Evolutionary conservation across 805 yeast species (phyloP).

Genomic region (Isabelozyma pseudorhagii): DNA sequence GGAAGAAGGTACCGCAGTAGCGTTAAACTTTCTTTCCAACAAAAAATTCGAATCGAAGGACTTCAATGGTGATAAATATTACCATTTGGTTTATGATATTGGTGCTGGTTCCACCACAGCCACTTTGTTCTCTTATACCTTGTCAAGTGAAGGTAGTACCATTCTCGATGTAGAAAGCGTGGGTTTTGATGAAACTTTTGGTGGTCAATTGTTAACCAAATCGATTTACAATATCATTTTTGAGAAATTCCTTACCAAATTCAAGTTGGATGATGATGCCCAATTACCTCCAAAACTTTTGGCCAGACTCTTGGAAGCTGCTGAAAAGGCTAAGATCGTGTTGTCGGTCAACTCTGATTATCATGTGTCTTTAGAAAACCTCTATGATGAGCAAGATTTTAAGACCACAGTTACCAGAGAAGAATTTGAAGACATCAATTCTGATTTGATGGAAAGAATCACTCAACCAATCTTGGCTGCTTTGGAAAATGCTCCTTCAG

Average conservation of each 20-base stretch:
- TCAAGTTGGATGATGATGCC: constrained; percentile 34
- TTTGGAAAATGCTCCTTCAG: constrained; percentile 31
- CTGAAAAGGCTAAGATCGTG: constrained; percentile 85
- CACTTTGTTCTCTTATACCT: constrained; percentile 67
- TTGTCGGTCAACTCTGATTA: constrained; percentile 87
- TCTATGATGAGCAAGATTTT: constrained; percentile 74
- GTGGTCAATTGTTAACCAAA: constrained; percentile 74
- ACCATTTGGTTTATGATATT: constrained; percentile 78
- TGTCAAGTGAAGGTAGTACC: constrained; percentile 39
- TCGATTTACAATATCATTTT: constrained; percentile 59
- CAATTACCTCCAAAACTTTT: constrained; percentile 56
- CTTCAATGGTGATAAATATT: constrained; percentile 38
- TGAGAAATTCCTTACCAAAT: constrained; percentile 50
- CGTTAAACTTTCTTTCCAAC: constrained; percentile 70
- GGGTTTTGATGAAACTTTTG: constrained; percentile 63
- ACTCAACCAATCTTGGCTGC: constrained; percentile 55
- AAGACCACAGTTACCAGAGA: constrained; percentile 62
- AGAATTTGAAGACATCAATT: constrained; percentile 67
- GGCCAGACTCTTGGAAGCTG: constrained; percentile 70
- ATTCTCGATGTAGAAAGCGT: constrained; percentile 66
- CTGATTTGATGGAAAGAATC: constrained; percentile 45
- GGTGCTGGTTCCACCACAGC: constrained; percentile 93
- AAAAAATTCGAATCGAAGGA: constrained; percentile 37
- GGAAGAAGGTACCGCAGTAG: constrained; percentile 92
- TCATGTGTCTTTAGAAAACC: constrained; percentile 69